Percentiles rank a stretch among this genome's conserved stretches.
These are phyloP conservation scores for Trametes cingulata DNA, from an alignment of 768 basidiomycete species.

Conservation along the genomic window DNA sequence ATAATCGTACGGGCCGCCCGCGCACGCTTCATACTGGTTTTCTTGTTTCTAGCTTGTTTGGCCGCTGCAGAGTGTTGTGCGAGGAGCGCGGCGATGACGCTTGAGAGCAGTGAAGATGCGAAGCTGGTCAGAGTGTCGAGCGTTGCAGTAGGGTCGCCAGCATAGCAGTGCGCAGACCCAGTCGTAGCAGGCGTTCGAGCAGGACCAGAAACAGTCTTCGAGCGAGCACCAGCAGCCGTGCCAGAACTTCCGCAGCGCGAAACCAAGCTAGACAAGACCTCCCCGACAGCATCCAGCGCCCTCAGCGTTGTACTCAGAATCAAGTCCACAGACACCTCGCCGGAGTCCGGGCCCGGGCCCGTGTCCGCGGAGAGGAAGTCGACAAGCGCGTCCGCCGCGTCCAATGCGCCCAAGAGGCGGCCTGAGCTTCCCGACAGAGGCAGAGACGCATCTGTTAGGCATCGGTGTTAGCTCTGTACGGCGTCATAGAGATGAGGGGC, in stretches of 20 bases:
- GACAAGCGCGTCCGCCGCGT: slow-evolving; percentile 9
- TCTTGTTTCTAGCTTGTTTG: neutral
- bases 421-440: neutral
- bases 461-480: neutral
- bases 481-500: neutral
- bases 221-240: neutral
- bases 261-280: neutral
- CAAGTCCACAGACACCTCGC: slow-evolving; percentile 3
- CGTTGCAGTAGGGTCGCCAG: neutral
- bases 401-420: neutral
- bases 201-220: neutral
- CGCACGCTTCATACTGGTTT: neutral
- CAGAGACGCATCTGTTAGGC: neutral
- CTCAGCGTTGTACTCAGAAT: neutral
- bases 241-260: neutral
- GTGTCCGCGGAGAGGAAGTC: slow-evolving; percentile 5
- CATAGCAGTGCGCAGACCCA: neutral
- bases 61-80: neutral
- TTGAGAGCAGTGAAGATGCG: neutral
- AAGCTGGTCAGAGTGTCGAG: neutral
- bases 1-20: neutral
- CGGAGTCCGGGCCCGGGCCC: neutral
- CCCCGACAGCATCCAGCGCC: neutral
- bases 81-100: slow-evolving; percentile 2
- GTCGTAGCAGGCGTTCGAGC: neutral